phyloP scores from a whole-genome alignment of 2,329 filamentous ascomycete species.

The Alternaria rosae region DNA sequence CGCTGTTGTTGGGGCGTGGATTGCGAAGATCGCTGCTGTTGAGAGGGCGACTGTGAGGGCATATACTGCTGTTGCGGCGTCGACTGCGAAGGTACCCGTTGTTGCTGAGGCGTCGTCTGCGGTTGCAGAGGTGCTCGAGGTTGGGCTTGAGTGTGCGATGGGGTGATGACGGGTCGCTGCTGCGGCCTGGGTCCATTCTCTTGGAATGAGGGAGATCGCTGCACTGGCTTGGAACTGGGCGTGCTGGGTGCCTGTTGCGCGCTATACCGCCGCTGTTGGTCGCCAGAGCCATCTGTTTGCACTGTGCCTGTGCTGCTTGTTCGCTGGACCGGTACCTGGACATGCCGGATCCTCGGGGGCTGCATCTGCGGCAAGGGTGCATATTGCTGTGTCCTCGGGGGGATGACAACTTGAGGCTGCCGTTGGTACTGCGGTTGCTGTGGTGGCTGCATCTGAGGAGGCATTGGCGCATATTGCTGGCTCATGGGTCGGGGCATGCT shows the following conservation, averaged over 20 bases:
- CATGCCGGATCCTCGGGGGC: conserved; percentile 38
- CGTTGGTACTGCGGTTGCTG: conserved; percentile 22
- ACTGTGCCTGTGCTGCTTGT: conserved; percentile 20
- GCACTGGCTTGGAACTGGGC: conserved; percentile 48
- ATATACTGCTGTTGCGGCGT: conserved; percentile 33
- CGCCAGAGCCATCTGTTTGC: conserved; percentile 25
- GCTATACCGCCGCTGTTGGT: conserved; percentile 24
- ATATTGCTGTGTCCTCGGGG: conserved; percentile 28
- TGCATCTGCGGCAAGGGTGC: conserved; percentile 38
- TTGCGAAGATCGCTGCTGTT: background rate
- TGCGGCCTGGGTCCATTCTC: conserved; percentile 39
- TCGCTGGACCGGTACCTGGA: conserved; percentile 37
- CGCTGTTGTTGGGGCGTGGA: background rate
- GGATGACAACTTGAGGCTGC: conserved; percentile 42
- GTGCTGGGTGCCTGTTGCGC: conserved; percentile 25
- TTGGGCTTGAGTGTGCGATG: conserved; percentile 28
- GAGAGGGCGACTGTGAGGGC: background rate
- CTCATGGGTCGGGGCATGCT: conserved; percentile 25
- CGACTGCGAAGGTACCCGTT: conserved; percentile 26
- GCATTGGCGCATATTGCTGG: conserved; percentile 36
- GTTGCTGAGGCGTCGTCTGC: conserved; percentile 41
- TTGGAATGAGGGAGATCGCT: conserved; percentile 48
- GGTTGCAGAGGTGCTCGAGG: conserved; percentile 40
- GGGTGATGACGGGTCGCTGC: conserved; percentile 39
- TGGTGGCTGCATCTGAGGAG: conserved; percentile 18